Conservation (phyloP, 352 stramenopile species). For the Phytophthora melonis region DNA sequence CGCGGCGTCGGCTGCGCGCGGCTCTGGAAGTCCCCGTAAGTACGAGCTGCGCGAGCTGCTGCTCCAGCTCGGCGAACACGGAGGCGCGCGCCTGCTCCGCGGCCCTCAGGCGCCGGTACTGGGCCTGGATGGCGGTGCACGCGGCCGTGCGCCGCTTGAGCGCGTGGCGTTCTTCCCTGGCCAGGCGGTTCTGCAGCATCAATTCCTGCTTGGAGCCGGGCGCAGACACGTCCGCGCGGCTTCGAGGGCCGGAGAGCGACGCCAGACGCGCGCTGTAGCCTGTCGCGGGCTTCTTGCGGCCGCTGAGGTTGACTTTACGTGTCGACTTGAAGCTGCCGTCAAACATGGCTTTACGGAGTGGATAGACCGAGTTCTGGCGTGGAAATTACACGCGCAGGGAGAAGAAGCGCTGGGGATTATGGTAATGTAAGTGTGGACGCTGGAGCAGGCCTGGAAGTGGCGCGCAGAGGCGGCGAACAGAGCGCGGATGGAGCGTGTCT, state of each 20-base stretch:
- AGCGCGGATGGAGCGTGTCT: background rate
- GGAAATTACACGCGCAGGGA: constrained; percentile 2
- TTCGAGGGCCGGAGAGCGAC: constrained; percentile 25
- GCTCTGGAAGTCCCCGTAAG: constrained; percentile 43
- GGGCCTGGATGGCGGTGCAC: constrained; percentile 60
- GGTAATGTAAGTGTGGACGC: background rate
- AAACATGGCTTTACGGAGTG: constrained; percentile 52
- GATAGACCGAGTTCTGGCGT: background rate
- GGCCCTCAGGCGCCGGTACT: constrained; percentile 46
- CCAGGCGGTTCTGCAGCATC: constrained; percentile 61
- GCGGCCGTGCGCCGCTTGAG: constrained; percentile 52
- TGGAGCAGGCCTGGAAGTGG: background rate
- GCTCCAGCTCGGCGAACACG: constrained; percentile 55
- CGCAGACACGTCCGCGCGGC: constrained; percentile 5
- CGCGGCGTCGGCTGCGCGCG: constrained; percentile 33
- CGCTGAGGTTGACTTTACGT: constrained; percentile 78
- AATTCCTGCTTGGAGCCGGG: constrained; percentile 62
- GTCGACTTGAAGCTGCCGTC: constrained; percentile 77
- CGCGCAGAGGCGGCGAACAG: background rate
- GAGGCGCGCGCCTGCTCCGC: constrained; percentile 32
- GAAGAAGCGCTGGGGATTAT: background rate
- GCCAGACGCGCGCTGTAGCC: constrained; percentile 37
- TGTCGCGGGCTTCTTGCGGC: constrained; percentile 52
- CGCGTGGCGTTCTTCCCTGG: constrained; percentile 62
- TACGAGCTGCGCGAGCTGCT: constrained; percentile 47